Conservation (phyloP, 768 basidiomycete genomes). For the Tylopilus plumbeoviolaceoides region DNA sequence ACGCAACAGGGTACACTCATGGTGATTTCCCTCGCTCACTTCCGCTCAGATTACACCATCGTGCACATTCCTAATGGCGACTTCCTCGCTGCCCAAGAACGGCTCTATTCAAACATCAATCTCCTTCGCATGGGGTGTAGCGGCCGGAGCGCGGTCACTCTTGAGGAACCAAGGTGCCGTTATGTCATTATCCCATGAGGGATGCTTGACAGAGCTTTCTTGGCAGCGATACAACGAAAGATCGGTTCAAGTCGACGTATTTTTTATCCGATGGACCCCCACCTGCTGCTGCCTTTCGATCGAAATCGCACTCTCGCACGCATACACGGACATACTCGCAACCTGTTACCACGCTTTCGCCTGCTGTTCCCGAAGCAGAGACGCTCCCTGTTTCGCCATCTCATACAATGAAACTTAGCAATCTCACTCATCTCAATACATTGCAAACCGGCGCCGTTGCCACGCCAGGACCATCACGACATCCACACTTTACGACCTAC, state of each 20-base stretch:
- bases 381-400: slow-evolving; percentile 24
- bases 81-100: slow-evolving; percentile 58
- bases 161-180: slow-evolving; percentile 64
- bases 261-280: slow-evolving; percentile 44
- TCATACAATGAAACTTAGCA: slow-evolving; percentile 14
- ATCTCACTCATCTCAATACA: slow-evolving; percentile 5
- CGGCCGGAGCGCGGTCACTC: slow-evolving; percentile 71
- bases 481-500: slow-evolving; percentile 51
- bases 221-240: slow-evolving; percentile 70
- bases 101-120: slow-evolving; percentile 78
- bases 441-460: slow-evolving; percentile 9
- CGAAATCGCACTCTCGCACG: slow-evolving; percentile 28
- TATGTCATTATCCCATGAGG: slow-evolving; percentile 1
- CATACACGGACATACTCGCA: slow-evolving; percentile 31
- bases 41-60: slow-evolving; percentile 84
- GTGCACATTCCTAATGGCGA: slow-evolving; percentile 69
- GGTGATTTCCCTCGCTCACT: slow-evolving; percentile 82
- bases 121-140: slow-evolving; percentile 81
- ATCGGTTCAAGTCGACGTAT: slow-evolving; percentile 72
- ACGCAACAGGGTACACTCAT: slow-evolving; percentile 68
- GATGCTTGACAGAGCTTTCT: slow-evolving; percentile 9
- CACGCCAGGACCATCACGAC: slow-evolving; percentile 17
- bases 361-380: slow-evolving; percentile 19
- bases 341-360: slow-evolving; percentile 20
- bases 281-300: slow-evolving; percentile 19